Evolutionary conservation across 306 rosid species (phyloP), one percentile per base, ranked within the genome.

Genomic region (Luffa acutangula): DNA sequence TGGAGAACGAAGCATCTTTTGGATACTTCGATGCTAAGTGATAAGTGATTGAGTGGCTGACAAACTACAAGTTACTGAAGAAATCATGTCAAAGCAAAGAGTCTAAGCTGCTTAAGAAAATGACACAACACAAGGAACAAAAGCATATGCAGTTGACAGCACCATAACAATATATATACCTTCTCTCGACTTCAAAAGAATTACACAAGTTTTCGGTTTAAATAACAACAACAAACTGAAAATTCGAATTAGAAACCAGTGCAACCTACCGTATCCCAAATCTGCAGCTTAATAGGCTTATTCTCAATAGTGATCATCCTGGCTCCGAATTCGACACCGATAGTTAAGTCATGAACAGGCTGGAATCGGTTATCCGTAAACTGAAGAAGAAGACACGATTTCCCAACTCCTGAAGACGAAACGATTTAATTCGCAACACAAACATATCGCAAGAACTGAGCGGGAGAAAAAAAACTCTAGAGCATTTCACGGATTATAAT

Each of bases 351-450:
- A 83, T 96, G 99, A 42, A 96, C 99, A 0, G 99, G 99, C 84
- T 96, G 99, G 87, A 96, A 96, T 37, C 99, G 90, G 83, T 93
- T 96, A 85, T 96, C 99, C 43, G 99, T 96, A 84, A 96, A 96
- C 64, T 96, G 99, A 79, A 96, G 99, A 78, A 96, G 89, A 80
- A 96, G 98, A 78, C 99, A 96, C 42, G 99, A 96, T 87, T 96
- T 96, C 15, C 99, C 99, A 74, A 96, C 99, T 18, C 99, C 99
- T 96, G 82, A 37, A 66, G 34, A 33, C 18, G 4, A 36, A 58
- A 20, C 39, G 17, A 3, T 36, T n/a, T 2, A 21, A 34, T 17
- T 34, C 46, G 33, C 6, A 25, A 76, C 17, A 59, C 58, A 54
- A 18, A 56, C 11, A 39, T 14, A 42, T 70, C 52, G 9, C n/a